Evolutionary conservation across 139 green algal species (phyloP).

Genomic region (Klebsormidium nitens): DNA sequence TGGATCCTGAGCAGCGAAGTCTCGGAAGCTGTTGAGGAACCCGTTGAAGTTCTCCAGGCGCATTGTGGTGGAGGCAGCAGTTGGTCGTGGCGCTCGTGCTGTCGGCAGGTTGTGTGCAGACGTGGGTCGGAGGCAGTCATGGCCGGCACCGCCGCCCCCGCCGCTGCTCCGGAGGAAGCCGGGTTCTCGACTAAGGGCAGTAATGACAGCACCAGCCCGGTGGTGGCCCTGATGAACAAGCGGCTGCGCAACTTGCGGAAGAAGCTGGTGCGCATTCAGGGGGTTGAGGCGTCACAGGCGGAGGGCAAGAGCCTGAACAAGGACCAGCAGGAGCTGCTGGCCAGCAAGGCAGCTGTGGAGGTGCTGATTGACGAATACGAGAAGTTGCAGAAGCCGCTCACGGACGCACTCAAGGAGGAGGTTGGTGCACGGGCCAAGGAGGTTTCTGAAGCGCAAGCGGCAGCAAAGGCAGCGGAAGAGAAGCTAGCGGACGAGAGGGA

Average conservation of each 20-base stretch:
- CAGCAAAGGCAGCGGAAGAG: background rate
- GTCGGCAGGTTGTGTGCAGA: too few relatives aligned
- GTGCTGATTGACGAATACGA: conserved; percentile 22
- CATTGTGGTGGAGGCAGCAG: too few relatives aligned
- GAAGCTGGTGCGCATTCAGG: conserved; percentile 8
- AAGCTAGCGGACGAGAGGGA: conserved; percentile 3
- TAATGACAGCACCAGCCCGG: too few relatives aligned
- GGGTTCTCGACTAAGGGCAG: too few relatives aligned
- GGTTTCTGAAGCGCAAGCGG: background rate
- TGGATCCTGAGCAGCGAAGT: too few relatives aligned
- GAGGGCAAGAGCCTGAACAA: conserved; percentile 13
- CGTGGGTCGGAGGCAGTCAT: too few relatives aligned
- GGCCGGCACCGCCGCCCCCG: too few relatives aligned
- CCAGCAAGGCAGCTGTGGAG: conserved; percentile 1
- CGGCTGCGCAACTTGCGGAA: conserved; percentile 11
- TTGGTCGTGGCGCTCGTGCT: too few relatives aligned
- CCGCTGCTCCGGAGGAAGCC: too few relatives aligned
- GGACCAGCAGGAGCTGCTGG: conserved; percentile 25
- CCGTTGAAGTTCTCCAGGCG: too few relatives aligned
- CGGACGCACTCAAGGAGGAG: background rate
- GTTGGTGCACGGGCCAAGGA: background rate
- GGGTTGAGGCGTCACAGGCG: conserved; percentile 5
- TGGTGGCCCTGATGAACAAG: conserved; percentile 23
- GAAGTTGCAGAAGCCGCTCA: conserved; percentile 14
- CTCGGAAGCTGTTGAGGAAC: too few relatives aligned